A percentile compares a stretch with the other conserved stretches of the same genome.
Evolutionary conservation across 2,329 filamentous ascomycete species (phyloP).

Genomic region (Teratosphaeria destructans): DNA sequence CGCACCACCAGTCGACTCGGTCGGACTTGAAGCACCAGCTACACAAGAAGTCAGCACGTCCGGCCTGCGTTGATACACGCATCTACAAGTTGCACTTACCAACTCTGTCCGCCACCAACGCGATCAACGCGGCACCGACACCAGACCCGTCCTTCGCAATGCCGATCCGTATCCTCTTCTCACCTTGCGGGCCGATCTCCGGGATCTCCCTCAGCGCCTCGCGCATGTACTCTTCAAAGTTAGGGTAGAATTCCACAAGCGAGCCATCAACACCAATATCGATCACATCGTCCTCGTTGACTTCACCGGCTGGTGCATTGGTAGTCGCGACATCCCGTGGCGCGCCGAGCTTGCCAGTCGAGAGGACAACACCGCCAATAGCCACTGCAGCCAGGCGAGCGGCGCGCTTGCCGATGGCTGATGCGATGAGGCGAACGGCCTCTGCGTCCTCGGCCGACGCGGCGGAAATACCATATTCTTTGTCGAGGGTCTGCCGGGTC

Average conservation of each 20-base stretch:
- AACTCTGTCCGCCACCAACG: slow-evolving; percentile 61
- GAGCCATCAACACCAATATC: slow-evolving; percentile 93
- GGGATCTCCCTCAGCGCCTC: slow-evolving; percentile 69
- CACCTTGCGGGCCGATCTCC: slow-evolving; percentile 65
- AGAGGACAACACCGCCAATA: slow-evolving; percentile 72
- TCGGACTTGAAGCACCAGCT: background rate
- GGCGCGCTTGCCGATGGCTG: slow-evolving; percentile 77
- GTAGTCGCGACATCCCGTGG: slow-evolving; percentile 20
- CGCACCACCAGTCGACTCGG: background rate
- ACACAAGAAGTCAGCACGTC: background rate
- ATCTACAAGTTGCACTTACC: background rate
- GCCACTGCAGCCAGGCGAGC: slow-evolving; percentile 81
- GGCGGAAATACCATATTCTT: slow-evolving; percentile 63
- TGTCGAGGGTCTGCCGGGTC: slow-evolving; percentile 68
- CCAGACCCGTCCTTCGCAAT: slow-evolving; percentile 95
- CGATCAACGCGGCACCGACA: slow-evolving; percentile 91
- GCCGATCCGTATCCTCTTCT: slow-evolving; percentile 81
- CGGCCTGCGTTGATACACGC: background rate
- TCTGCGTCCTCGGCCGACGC: slow-evolving; percentile 75
- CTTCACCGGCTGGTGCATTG: slow-evolving; percentile 11
- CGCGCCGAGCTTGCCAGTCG: slow-evolving; percentile 59
- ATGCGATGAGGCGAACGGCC: slow-evolving; percentile 73
- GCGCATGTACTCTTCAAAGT: slow-evolving; percentile 79
- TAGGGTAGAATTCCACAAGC: slow-evolving; percentile 90
- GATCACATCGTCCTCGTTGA: slow-evolving; percentile 55